These are phyloP conservation scores for Ceratobasidium papillatum DNA, from an alignment of 1,284 basidiomycete genomes.

Conservation along the genomic window DNA sequence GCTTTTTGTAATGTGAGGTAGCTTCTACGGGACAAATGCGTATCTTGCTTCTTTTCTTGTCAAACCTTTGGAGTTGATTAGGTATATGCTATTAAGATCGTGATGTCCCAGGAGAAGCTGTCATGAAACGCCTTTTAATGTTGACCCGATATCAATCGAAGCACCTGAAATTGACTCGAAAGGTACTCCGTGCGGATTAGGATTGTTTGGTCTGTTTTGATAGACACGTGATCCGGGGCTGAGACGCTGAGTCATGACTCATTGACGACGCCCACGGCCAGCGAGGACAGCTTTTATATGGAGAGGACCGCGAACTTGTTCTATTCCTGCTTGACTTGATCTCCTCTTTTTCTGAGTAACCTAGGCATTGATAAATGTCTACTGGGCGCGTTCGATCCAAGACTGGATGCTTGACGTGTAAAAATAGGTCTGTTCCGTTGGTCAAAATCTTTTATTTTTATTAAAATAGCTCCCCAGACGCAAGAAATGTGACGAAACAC, in stretches of 20 bases:
- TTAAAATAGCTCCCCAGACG: background rate
- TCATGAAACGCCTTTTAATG: too few species aligned
- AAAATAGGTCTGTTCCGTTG: conserved; percentile 20
- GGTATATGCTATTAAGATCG: too few species aligned
- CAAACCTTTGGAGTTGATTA: too few species aligned
- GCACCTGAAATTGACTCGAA: too few species aligned
- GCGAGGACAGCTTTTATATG: background rate
- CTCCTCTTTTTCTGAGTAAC: background rate
- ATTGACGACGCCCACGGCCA: conserved; percentile 25
- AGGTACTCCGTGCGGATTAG: background rate
- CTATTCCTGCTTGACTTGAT: background rate
- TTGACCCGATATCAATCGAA: background rate
- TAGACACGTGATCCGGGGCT: background rate
- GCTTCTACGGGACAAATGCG: too few species aligned
- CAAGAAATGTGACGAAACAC: conserved; percentile 34
- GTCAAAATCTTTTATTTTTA: background rate
- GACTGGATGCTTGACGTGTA: conserved; percentile 38
- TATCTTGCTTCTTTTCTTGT: too few species aligned
- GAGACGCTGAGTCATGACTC: background rate
- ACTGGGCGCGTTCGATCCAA: conserved; percentile 30
- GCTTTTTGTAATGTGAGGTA: too few species aligned
- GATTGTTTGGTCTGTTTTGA: background rate
- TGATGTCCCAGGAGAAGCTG: too few species aligned
- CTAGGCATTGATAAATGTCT: background rate
- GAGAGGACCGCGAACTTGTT: background rate